Evolutionary conservation across 2,329 filamentous ascomycete genomes (phyloP), one percentile per base, ranked within the genome.

Genomic region (Tolypocladium ophioglossoides): DNA sequence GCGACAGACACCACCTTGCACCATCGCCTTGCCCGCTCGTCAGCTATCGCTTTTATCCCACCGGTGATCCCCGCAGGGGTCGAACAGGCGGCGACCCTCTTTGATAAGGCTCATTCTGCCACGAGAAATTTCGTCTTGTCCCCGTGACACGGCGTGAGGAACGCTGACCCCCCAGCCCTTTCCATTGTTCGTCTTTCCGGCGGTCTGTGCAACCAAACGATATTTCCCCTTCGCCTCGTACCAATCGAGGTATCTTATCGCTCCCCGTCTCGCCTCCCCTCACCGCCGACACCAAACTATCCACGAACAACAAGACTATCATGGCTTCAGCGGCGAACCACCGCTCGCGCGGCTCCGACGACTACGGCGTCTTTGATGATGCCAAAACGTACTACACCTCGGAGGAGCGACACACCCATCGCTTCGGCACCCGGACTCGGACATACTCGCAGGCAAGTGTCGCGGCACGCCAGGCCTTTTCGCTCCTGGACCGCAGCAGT

Each of bases 341-440:
- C 58, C 64, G 59, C 55, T 40, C 61, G 30, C 66, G 65, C 56
- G 69, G 70, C 41, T 77, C 74, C 9, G 70, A 72, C 50, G 77
- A 81, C 56, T 76, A 77, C 50, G 66, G 72, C 34, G 74, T 81
- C 50, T 82, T 72, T 59, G 78, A 80, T 56, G 78, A 82, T 68
- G 80, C 80, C 55, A 75, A 74, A 63, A 82, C 79, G 27, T 83
- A 83, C 64, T 83, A 83, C 59, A 70, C 77, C 37, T 75, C 78
- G 27, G 79, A 81, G 38, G 76, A 79, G 53, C 77, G 79, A 53
- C 77, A 80, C 58, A 68, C 67, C 54, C 74, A 76, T 60, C 74
- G 74, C 35, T 70, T 69, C 52, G 77, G 78, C 24, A 68, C 71
- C 41, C 74, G 80, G 51, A 79, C 76, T 20, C 74, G 79, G 56